These are phyloP conservation scores for Pholiota adiposa DNA, from an alignment of 1,284 basidiomycete species.

Conservation along the genomic window DNA sequence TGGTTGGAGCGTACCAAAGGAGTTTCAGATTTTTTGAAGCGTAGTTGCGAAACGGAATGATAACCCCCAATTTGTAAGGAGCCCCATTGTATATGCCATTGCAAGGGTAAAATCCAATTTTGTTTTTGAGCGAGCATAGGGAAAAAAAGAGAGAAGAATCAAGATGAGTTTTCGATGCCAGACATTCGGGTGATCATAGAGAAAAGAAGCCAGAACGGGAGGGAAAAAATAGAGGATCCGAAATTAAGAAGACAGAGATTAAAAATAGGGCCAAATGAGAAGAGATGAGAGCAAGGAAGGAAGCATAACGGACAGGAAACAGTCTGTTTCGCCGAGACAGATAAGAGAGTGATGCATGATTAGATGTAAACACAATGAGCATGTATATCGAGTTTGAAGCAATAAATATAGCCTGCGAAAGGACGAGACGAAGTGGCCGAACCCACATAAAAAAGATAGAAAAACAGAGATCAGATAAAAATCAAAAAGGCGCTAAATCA, in stretches of 20 bases:
- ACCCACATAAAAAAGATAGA: conserved; percentile 6
- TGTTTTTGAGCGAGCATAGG: conserved; percentile 9
- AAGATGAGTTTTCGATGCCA: conserved; percentile 17
- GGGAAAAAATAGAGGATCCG: neutral
- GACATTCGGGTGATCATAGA: neutral
- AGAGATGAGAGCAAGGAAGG: neutral
- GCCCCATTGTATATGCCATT: neutral
- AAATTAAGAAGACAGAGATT: neutral
- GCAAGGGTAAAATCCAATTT: neutral
- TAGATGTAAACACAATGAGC: conserved; percentile 2
- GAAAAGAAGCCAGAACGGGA: neutral
- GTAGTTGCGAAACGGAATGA: neutral
- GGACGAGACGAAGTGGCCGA: conserved; percentile 1
- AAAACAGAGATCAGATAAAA: conserved; percentile 22
- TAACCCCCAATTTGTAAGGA: neutral
- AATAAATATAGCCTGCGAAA: neutral
- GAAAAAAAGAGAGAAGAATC: conserved; percentile 17
- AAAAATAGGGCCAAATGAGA: conserved; percentile 1
- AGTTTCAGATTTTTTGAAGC: neutral
- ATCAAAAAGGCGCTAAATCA: conserved; percentile 43
- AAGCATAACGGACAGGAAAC: conserved; percentile 1
- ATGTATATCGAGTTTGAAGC: neutral
- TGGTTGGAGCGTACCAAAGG: neutral
- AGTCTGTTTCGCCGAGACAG: conserved; percentile 1
- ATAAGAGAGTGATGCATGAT: conserved; percentile 1